phyloP scores from a whole-genome alignment of 139 green algal species.

The Coccomyxa sp. region DNA sequence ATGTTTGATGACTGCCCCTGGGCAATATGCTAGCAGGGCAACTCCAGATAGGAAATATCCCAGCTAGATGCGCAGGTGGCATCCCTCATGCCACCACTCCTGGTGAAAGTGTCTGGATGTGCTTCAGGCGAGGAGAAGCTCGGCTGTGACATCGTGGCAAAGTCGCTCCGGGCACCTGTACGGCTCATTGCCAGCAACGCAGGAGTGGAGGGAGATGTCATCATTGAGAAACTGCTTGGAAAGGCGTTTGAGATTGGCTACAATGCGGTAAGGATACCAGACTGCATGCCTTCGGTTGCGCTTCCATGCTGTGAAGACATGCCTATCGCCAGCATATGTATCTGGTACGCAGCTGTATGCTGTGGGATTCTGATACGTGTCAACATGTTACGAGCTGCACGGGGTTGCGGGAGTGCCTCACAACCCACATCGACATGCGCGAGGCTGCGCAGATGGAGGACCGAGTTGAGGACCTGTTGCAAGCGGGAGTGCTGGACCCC shows the following conservation, averaged over 20 bases:
- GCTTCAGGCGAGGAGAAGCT: conserved; percentile 76
- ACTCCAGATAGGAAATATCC: too few species aligned
- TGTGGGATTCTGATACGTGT: too few species aligned
- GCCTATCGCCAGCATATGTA: neutral
- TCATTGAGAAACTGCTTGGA: conserved; percentile 80
- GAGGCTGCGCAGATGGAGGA: conserved; percentile 38
- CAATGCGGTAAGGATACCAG: conserved; percentile 97
- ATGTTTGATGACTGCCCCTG: neutral
- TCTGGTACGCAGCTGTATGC: too few species aligned
- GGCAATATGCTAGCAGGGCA: too few species aligned
- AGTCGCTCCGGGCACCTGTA: conserved; percentile 58
- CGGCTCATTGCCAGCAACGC: conserved; percentile 86
- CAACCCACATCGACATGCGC: neutral
- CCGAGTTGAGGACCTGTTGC: conserved; percentile 71
- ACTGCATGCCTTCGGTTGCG: neutral
- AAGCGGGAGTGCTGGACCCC: conserved; percentile 92
- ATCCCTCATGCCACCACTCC: too few species aligned
- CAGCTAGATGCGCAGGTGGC: too few species aligned
- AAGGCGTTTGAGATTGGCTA: conserved; percentile 85
- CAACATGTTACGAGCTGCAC: too few species aligned
- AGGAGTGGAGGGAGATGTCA: conserved; percentile 85
- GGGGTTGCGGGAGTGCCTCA: neutral
- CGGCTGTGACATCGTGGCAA: conserved; percentile 94
- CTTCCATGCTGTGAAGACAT: neutral
- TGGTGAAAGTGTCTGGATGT: conserved; percentile 3